Evolutionary conservation across 75 land plant species (phyloP), one percentile per base, ranked within the genome.

Genomic region (Adiantum capillusveneris): DNA sequence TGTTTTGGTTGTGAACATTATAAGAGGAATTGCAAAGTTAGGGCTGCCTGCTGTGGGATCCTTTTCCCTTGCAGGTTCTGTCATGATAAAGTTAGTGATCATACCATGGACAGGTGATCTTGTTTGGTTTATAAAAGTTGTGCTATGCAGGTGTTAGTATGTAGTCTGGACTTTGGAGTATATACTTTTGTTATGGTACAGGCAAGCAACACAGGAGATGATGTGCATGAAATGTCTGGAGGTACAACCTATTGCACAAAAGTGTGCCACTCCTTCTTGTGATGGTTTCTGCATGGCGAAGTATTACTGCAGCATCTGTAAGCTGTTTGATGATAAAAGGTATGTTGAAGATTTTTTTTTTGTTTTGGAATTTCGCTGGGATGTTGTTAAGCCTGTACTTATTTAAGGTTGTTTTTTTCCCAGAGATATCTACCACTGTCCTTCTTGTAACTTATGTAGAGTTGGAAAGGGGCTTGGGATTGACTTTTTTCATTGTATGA

Each of bases 291-390:
- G 58, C 26, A 89, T 89, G 90, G 95, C 86, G 56, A 83, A 83
- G 36, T 85, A 89, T 57, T 89, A 74, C 59, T 89, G 95, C 63
- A 75, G 58, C 44, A 81, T 86, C 29, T 89, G 95, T 82, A 89
- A 89, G 56, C 73, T 89, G 60, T 89, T 85, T 60, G 95, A 89
- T 73, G 95, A 86, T 73, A 86, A 82, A 60, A 85, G 95, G 95
- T 86, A 50, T 34, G 9, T 34, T 34, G 7, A 34, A 34, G 9
- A 5, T 34, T 9, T 5, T 34, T 9, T 34, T 34, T 34, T 34
- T 3, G 37, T 34, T 34, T 34, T 34, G 7, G 3, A 34, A 34
- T 34, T 5, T 34, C 37, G 9, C 9, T 34, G 37, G 9, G 9
- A 34, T 9, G 3, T 34, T 34, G 9, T 34, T 34, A 34, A 34